Base-by-base conservation (phyloP, 441 rosid species). In the Erodium texanum region DNA sequence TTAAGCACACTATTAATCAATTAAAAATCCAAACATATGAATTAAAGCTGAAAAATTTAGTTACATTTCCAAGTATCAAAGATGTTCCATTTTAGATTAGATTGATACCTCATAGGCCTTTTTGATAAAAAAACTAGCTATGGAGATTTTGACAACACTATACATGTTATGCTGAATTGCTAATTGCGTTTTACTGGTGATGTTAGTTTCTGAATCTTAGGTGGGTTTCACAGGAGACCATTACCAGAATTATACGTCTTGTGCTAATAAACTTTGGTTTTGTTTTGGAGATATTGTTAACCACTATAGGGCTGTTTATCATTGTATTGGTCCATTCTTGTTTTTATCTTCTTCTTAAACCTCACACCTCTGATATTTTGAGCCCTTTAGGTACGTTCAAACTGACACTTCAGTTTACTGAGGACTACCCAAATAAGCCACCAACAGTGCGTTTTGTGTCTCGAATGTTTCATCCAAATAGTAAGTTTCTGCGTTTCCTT, bases 401-500 rank as follows among this genome's bases (percentile, higher is more conserved):
- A 80, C 48, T 79, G 82, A 77, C 83, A 22, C 76, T 83, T 69
- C 86, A 81, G 15, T 82, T 84, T 59, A 22, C 80, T 0, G 88
- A 84, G 79, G 86, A 82, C 68, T 84, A 82, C 72, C 88, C 88
- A 22, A 84, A 84, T 69, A 84, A 84, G 66, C 88, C 84, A 71
- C 87, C 82, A 24, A 78, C 77, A 11, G 85, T 83, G 15, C 80
- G 85, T 15, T 81, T 79, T 10, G 83, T 82, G 66, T 82, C 85
- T 50, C 74, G 83, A 29, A 82, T 83, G 87, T 83, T 83, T 64
- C 87, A 83, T 36, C 84, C 87, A 54, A 83, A 83, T 48, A 83
- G 85, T 83, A 76, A 65, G 82, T 73, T 32, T 19, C n/a, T 20
- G 19, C 4, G 24, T 58, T 58, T 22, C 27, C 29, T 12, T 16